Evolutionary conservation across 23 red algal genomes (phyloP).

Genomic region (Gracilaria gracilis): DNA sequence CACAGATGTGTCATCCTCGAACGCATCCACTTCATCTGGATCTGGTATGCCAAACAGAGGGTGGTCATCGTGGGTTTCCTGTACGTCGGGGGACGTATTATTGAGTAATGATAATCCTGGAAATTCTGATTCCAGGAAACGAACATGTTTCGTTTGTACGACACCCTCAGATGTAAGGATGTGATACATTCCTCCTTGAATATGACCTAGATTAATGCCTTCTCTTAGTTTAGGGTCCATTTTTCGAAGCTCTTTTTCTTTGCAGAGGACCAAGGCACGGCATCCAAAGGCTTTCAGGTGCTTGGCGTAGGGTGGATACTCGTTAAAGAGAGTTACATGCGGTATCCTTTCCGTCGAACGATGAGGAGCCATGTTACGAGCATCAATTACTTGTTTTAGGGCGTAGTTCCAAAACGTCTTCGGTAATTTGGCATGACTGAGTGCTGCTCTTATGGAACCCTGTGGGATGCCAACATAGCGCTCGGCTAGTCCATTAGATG

Average conservation of each 20-base stretch:
- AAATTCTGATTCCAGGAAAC: conserved; percentile 22
- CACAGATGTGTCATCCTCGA: too few species aligned
- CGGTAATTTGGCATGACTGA: background rate
- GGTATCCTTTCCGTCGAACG: background rate
- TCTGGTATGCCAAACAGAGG: too few species aligned
- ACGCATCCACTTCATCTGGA: too few species aligned
- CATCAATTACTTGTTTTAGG: conserved; percentile 15
- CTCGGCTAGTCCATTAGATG: conserved; percentile 46
- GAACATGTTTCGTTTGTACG: conserved; percentile 43
- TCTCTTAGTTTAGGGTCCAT: background rate
- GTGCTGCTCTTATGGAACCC: background rate
- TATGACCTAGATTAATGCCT: conserved; percentile 40
- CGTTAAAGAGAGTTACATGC: conserved; percentile 12
- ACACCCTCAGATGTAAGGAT: conserved; percentile 34
- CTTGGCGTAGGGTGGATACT: background rate
- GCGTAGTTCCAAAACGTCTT: conserved; percentile 10
- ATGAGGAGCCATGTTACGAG: background rate
- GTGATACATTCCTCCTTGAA: conserved; percentile 34
- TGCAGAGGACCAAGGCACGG: background rate
- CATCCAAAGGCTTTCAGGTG: conserved; percentile 45
- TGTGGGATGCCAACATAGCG: background rate
- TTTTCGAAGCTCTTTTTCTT: background rate
- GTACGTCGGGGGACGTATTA: too few species aligned
- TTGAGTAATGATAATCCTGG: background rate
- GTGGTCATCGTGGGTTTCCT: too few species aligned